phyloP scores from a whole-genome alignment of 2,329 filamentous ascomycete genomes.

The Anthostomella pinea region DNA sequence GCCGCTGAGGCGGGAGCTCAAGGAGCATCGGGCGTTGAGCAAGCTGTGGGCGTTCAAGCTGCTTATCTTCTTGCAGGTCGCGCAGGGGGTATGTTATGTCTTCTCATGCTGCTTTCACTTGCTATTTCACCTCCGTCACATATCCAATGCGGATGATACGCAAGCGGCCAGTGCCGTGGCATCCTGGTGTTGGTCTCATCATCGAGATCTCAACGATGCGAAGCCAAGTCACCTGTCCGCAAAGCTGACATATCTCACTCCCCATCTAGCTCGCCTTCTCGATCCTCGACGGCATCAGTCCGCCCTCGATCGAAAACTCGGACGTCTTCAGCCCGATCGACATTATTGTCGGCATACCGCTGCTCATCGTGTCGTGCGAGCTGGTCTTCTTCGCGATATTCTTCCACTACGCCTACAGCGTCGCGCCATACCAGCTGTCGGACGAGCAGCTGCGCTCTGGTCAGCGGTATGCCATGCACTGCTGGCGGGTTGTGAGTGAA shows the following conservation, averaged over 20 bases:
- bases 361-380: constrained; percentile 16
- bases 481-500: constrained; percentile 14
- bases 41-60: constrained; percentile 30
- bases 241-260: no score
- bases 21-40: constrained; percentile 19
- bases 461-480: constrained; percentile 5
- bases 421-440: constrained; percentile 18
- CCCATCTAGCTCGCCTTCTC: constrained; percentile 22
- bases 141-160: no score
- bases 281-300: constrained; percentile 15
- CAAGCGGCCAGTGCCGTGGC: no score
- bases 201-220: no score
- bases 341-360: constrained; percentile 21
- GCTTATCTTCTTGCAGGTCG: constrained; percentile 24
- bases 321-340: constrained; percentile 16
- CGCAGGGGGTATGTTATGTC: constrained; percentile 19
- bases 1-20: constrained; percentile 18
- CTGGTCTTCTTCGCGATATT: constrained; percentile 23
- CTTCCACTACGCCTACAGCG: constrained; percentile 25
- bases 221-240: no score
- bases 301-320: constrained; percentile 10
- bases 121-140: no score
- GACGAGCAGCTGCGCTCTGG: constrained; percentile 10
- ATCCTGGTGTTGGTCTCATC: no score
- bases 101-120: no score